Conservation (phyloP, 1,284 basidiomycete genomes). For the Cronartium quercuum region DNA sequence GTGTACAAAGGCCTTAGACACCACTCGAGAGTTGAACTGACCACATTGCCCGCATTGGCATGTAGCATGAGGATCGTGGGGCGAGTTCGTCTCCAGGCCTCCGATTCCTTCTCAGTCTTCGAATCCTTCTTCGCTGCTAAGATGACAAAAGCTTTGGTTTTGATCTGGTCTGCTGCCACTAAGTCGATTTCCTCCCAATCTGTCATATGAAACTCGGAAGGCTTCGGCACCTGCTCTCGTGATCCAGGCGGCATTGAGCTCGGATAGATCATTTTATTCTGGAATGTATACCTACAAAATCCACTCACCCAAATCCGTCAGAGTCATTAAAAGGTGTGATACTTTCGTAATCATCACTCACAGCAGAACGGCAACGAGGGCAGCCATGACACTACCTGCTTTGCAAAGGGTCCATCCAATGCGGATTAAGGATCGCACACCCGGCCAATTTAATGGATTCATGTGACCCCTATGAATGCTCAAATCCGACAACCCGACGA, state of each 20-base stretch:
- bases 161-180: slow-evolving; percentile 12
- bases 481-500: no score
- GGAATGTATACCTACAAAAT: slow-evolving; percentile 22
- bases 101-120: not conserved
- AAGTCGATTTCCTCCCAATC: slow-evolving; percentile 36
- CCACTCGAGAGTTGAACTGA: not conserved
- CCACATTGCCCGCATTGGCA: slow-evolving; percentile 35
- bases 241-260: slow-evolving; percentile 29
- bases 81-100: not conserved
- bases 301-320: not conserved
- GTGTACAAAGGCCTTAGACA: not conserved
- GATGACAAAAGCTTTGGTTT: slow-evolving; percentile 25
- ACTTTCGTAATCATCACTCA: not conserved
- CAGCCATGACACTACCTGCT: not conserved
- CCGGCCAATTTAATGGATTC: not conserved
- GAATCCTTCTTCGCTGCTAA: slow-evolving; percentile 14
- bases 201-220: slow-evolving; percentile 10
- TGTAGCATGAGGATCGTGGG: slow-evolving; percentile 28
- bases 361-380: not conserved
- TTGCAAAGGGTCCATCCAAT: not conserved
- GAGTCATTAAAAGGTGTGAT: not conserved
- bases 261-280: slow-evolving; percentile 37
- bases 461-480: no score
- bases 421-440: not conserved
- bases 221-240: slow-evolving; percentile 13